Percentiles rank a stretch among this genome's conserved stretches.
Conservation (phyloP, 2,329 filamentous ascomycete genomes). For the Pseudocercospora vitis region DNA sequence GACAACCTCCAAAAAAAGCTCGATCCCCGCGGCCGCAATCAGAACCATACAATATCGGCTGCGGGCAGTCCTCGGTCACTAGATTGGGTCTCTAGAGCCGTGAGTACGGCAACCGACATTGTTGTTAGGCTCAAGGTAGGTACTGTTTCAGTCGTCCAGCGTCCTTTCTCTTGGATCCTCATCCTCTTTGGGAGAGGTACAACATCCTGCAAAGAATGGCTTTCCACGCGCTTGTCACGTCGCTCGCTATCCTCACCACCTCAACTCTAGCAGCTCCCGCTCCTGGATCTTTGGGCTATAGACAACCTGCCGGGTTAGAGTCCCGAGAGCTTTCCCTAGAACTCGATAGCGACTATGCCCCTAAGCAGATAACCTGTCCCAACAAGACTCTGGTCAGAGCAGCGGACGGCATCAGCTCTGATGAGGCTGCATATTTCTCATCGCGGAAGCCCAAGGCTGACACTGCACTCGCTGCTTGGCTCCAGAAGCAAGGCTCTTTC, state of each 20-base stretch:
- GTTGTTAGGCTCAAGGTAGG: background rate
- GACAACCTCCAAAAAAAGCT: background rate
- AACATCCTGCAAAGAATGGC: constrained; percentile 9
- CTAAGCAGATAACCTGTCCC: constrained; percentile 43
- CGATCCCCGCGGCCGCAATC: background rate
- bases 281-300: background rate
- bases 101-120: background rate
- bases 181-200: background rate
- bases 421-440: constrained; percentile 43
- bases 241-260: constrained; percentile 10
- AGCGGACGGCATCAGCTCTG: constrained; percentile 37
- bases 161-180: background rate
- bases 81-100: background rate
- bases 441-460: constrained; percentile 44
- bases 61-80: background rate
- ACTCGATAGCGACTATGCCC: constrained; percentile 30
- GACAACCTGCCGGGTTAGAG: constrained; percentile 7
- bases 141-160: background rate
- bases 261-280: constrained; percentile 10
- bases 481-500: constrained; percentile 41
- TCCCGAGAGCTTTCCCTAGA: constrained; percentile 8
- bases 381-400: constrained; percentile 41
- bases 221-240: constrained; percentile 5
- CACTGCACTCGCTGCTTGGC: constrained; percentile 42
- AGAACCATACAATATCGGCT: background rate